These are phyloP conservation scores for Paecilomyces sp. DNA, from an alignment of 2,329 filamentous ascomycete species.

Conservation along the genomic window DNA sequence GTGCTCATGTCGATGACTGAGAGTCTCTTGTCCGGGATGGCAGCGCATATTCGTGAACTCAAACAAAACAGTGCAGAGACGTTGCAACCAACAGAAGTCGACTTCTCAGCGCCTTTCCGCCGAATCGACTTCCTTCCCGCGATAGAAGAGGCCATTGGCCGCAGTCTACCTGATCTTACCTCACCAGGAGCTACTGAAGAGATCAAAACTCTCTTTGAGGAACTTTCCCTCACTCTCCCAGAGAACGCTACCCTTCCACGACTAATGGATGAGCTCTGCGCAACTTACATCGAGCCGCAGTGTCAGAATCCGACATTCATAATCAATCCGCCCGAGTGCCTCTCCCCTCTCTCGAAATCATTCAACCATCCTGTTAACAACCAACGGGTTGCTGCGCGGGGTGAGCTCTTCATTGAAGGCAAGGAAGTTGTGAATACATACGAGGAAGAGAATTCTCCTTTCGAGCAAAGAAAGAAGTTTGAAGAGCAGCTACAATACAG, in stretches of 20 bases:
- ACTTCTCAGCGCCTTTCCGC: conserved; percentile 54
- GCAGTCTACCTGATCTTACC: conserved; percentile 57
- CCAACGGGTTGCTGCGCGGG: conserved; percentile 71
- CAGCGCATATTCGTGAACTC: conserved; percentile 42
- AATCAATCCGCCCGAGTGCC: conserved; percentile 78
- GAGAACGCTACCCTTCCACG: conserved; percentile 52
- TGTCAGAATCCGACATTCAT: conserved; percentile 75
- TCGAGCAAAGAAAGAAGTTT: conserved; percentile 80
- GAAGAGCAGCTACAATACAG: conserved; percentile 48
- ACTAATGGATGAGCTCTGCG: conserved; percentile 75
- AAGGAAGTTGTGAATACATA: conserved; percentile 93
- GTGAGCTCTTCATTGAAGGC: conserved; percentile 74
- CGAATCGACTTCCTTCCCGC: conserved; percentile 75
- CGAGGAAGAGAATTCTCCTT: conserved; percentile 93
- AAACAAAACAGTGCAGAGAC: conserved; percentile 31
- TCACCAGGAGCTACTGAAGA: conserved; percentile 50
- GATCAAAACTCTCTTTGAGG: conserved; percentile 49
- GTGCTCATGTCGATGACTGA: conserved; percentile 73
- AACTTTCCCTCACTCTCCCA: conserved; percentile 44
- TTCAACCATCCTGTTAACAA: conserved; percentile 61
- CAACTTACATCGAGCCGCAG: conserved; percentile 68
- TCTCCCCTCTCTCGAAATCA: conserved; percentile 87
- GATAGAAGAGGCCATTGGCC: conserved; percentile 61
- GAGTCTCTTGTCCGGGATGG: conserved; percentile 56
- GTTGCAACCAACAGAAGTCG: conserved; percentile 42